Evolutionary conservation across 83 land plant species (phyloP), one percentile per base, ranked within the genome.

Genomic region (Thuja plicata): DNA sequence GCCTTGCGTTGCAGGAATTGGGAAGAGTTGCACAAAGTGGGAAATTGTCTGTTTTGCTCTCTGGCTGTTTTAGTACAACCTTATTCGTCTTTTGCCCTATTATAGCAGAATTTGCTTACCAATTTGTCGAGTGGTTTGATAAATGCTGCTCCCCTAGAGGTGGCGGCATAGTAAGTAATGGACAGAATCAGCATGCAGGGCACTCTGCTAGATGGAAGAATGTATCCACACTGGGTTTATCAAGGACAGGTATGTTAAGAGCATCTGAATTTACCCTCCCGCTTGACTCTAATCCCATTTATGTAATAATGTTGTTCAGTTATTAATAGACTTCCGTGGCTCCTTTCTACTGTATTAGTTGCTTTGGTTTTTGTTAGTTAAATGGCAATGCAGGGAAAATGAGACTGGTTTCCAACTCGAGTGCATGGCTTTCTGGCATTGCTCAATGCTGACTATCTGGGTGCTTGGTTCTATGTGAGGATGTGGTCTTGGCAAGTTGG

Each of bases 231-330:
- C 55, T 83, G 52, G 52, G 7, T 27, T 45, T 83, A 21, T 46
- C 85, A 83, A 48, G 85, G 85, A 83, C 85, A 83, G 85, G 85
- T 83, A 15, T 83, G 85, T 45, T 80, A 66, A 21, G 7, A 24
- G 50, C 24, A 41, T 80, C 4, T 27, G 71, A 66, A 27, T 66
- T 21, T 21, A 27, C 24, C 38, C 46, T 48, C 85, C 3, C 48
- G 55, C 85, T 83, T 13, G 34, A 30, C 57, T 45, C 16, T 13
- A 83, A 30, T 83, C 85, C 85, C 19, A 0, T 83, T 5, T 83
- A 55, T 83, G 6, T 8, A 80, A 41, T 21, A 80, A 8, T 40
- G 83, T 1, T 41, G 50, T 41, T 24, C 84, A 41, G 43, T 24
- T 8, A 24, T 41, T 80, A 30, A 43, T 45, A n/a, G 54, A 46